Conservation (phyloP, 2,329 filamentous ascomycete genomes). For the Colletotrichum sp. region DNA sequence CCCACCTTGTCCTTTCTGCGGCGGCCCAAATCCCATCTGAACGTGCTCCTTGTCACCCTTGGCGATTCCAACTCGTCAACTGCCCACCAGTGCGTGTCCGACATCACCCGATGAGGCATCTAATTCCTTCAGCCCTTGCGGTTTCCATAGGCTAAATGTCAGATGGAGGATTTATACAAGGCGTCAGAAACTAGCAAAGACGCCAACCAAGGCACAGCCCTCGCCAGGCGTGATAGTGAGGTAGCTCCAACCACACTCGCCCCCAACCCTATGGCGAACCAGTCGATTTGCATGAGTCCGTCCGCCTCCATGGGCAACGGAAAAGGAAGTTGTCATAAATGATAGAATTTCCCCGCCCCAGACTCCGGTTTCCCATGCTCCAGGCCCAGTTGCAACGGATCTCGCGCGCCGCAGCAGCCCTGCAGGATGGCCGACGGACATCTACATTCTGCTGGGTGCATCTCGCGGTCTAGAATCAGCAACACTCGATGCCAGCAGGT, state of each 20-base stretch:
- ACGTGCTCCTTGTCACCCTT: neutral
- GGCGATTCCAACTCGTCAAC: neutral
- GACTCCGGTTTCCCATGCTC: neutral
- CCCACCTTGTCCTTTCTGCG: neutral
- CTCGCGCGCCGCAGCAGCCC: neutral
- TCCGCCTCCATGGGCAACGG: neutral
- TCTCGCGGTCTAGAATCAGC: neutral
- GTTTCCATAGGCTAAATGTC: slow-evolving; percentile 3
- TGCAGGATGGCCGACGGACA: neutral
- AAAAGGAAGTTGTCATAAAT: neutral
- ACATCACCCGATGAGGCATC: slow-evolving; percentile 16
- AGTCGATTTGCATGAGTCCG: neutral
- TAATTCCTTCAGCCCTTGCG: neutral
- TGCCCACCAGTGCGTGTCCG: neutral
- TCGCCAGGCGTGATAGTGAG: neutral
- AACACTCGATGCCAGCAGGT: neutral
- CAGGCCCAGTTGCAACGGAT: neutral
- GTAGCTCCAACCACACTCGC: neutral
- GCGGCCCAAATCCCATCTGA: neutral
- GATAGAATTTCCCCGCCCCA: neutral
- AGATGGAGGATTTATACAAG: neutral
- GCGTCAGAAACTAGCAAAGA: neutral
- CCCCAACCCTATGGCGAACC: neutral
- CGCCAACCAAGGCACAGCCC: neutral
- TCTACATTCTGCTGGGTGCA: neutral